Base-by-base conservation (phyloP, 305 asterid genomes). In the Stenogyne calaminthoides region DNA sequence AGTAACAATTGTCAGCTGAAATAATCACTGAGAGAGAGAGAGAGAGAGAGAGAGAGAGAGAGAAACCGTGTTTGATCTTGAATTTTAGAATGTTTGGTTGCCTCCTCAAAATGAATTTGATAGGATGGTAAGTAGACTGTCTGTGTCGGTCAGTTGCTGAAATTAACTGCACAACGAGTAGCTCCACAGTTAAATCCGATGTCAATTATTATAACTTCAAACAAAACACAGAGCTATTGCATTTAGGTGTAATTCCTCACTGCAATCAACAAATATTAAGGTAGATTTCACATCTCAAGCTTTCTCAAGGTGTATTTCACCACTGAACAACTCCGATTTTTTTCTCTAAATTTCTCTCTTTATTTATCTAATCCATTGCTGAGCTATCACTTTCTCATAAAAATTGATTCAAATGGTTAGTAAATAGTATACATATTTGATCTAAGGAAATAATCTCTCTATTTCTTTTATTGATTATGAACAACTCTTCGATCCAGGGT, bases 131-230 rank as follows among this genome's bases (percentile, higher is more conserved):
- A 69, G 93, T 86, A 27, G 88, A 82, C 82, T 88, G 97, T 87
- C 97, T 86, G 77, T 90, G 99, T 64, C 96, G 89, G 68, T 92
- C 99, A 66, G 85, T 80, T 42, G 99, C 93, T 46, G 99, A 94
- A 81, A 94, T 94, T 83, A 94, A 85, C 97, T 94, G 96, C 86
- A 83, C 9, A 42, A 58, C 7, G 32, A 58, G 64, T 78, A 54
- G 72, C 36, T 69, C 65, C 12, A 70, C 32, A 32, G 70, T 67
- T 52, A 47, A 46, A 67, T n/a, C 11, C 61, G 20, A 20, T 22
- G 7, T 14, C 16, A 44, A 44, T 44, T 44, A 44, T 44, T 44
- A 44, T 44, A 44, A 44, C 52, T 44, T 44, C 16, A 3, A 14
- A 44, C 16, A 14, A 44, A 44, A 12, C 52, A 44, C 16, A 25